Conservation (phyloP, 2,329 filamentous ascomycete species). For the Penicillium sp. region DNA sequence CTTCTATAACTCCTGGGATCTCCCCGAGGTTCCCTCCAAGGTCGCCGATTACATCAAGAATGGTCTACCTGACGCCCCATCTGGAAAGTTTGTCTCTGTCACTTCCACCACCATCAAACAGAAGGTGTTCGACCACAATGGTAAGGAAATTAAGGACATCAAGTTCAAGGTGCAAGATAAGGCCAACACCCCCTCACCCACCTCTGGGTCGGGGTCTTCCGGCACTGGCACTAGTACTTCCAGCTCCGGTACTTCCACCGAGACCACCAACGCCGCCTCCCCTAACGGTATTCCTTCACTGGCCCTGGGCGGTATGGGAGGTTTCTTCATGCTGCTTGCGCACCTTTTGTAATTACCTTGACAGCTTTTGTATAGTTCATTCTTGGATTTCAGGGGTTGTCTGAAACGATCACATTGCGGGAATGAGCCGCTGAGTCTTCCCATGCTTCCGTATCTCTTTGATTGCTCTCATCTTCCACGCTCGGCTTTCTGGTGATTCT, state of each 20-base stretch:
- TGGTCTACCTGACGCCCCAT: slow-evolving; percentile 63
- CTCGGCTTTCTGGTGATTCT: slow-evolving; percentile 7
- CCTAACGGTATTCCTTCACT: slow-evolving; percentile 22
- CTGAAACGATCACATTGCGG: not conserved
- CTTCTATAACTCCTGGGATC: slow-evolving; percentile 75
- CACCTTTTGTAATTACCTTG: slow-evolving; percentile 26
- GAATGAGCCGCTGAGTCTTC: not conserved
- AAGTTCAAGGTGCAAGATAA: slow-evolving; percentile 53
- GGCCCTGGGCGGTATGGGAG: slow-evolving; percentile 25
- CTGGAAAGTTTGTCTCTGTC: slow-evolving; percentile 62
- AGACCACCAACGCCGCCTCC: slow-evolving; percentile 20
- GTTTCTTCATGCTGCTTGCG: slow-evolving; percentile 28
- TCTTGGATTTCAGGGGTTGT: not conserved
- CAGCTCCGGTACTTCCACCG: not conserved
- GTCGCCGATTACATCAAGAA: slow-evolving; percentile 70
- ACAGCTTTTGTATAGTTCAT: not conserved
- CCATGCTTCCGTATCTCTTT: not conserved
- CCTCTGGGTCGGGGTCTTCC: not conserved
- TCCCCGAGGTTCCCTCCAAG: slow-evolving; percentile 65
- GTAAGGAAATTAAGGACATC: slow-evolving; percentile 59
- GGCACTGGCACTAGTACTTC: slow-evolving; percentile 1
- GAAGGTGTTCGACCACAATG: slow-evolving; percentile 55
- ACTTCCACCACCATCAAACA: slow-evolving; percentile 54
- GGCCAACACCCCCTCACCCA: slow-evolving; percentile 50
- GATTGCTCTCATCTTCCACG: not conserved